Evolutionary conservation across 2,329 filamentous ascomycete species (phyloP), one percentile per base, ranked within the genome.

Genomic region (Fusarium beomiforme): DNA sequence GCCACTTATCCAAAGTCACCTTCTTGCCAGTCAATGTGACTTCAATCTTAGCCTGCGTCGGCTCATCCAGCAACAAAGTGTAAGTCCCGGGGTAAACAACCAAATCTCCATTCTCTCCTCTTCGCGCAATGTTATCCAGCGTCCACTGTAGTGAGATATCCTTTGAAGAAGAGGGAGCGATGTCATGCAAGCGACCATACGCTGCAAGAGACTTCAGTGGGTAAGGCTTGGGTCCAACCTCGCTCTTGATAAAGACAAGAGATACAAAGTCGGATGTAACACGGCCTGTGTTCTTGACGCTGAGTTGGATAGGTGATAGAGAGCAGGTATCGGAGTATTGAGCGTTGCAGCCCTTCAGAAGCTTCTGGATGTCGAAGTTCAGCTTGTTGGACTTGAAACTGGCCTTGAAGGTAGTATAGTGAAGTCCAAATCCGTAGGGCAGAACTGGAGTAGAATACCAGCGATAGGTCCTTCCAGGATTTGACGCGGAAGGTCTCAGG

Each of bases 371-470:
- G 6, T 65, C 33, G 5, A 49, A 39, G 3, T 21, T 24, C 0
- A 64, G 11, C 1, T 64, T 24, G 8, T 8, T 14, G 2, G 59
- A 49, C 23, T 64, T 37, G 36, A 65, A 64, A 1, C 43, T 43
- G 31, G 62, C 62, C n/a, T 64, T n/a, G 24, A 65, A 65, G 0
- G 12, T 58, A 1, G 62, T 65, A 19, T 65, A 65, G 10, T 65
- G 62, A 1, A 64, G 54, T 0, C 62, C 62, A 10, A 64, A 64
- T 0, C 62, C 62, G 4, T 64, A 65, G 0, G 62, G 62, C 0
- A 65, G 19, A 0, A 58, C 62, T 2, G 62, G 16, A 1, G 39
- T 39, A 0, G 60, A 26, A 1, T 64, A 65, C 62, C 62, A 64
- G 2, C 62, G 62, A 5, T 64, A 64, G 0, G 59, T 64, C 9